Conservation (phyloP, 1,139 yeast genomes). For the Maudiozyma humilis region DNA sequence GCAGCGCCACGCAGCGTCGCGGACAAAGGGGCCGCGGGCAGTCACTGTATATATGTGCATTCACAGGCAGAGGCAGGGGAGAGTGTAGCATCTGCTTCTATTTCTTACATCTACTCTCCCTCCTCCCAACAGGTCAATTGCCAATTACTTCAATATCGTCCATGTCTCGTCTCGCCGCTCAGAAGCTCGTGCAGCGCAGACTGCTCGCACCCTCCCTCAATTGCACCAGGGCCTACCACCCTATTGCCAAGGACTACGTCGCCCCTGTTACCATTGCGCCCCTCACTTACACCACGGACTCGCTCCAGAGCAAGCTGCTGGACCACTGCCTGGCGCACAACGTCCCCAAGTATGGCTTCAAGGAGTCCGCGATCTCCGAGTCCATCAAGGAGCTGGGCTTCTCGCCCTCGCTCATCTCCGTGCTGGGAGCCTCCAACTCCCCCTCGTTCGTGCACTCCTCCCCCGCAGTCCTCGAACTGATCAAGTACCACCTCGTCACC, state of each 20-base stretch:
- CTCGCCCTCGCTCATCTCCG: conserved; percentile 58
- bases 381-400: conserved; percentile 57
- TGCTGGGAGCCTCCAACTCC: conserved; percentile 37
- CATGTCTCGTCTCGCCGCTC: background rate
- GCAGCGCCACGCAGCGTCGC: too few relatives aligned
- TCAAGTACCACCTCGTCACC: conserved; percentile 54
- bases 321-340: conserved; percentile 40
- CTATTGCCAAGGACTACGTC: conserved; percentile 21
- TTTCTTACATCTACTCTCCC: too few relatives aligned
- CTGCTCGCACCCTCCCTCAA: background rate
- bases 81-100: too few relatives aligned
- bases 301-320: conserved; percentile 37
- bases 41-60: too few relatives aligned
- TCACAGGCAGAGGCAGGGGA: too few relatives aligned
- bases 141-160: too few relatives aligned
- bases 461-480: conserved; percentile 51
- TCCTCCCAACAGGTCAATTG: too few relatives aligned
- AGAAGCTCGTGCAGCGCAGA: background rate
- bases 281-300: conserved; percentile 25
- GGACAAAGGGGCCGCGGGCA: too few relatives aligned
- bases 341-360: conserved; percentile 68
- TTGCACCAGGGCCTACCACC: conserved; percentile 17
- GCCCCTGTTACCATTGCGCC: conserved; percentile 20
- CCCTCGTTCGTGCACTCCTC: conserved; percentile 32
- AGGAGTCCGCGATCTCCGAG: conserved; percentile 47